Base-by-base conservation (phyloP, 208 protist species). In the Lotmaria passim region DNA sequence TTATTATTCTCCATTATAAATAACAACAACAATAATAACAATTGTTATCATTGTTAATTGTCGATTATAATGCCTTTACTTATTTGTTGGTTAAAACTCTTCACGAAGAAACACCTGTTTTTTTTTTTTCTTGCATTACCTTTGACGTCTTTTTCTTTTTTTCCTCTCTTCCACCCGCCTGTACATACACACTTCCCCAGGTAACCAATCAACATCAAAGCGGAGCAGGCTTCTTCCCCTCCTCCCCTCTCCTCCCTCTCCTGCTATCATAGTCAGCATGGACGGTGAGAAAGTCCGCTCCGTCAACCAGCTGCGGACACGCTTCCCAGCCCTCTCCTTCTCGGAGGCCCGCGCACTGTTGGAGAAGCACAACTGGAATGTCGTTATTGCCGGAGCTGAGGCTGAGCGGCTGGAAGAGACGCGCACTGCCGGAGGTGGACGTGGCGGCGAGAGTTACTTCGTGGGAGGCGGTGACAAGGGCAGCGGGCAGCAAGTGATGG, bases 401-500 rank as follows among this genome's bases (percentile, higher is more conserved):
- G 78, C 79, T 4, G 78, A 79, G 50, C 50, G 36, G 39, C 41
- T 24, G 21, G 74, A 76, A 44, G 46, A 59, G 41, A 64, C 73
- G 19, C 47, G 62, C 24, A 33, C 23, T 6, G 41, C 34, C 26
- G 53, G 24, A 12, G 39, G 57, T 24, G 30, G 39, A 7, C 66
- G 26, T 6, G 50, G 63, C 21, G 31, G 43, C 7, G 74, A 84
- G 31, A 81, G 56, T 48, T 76, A 82, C 69, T 92, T 89, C 59
- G 86, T 88, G 17, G 86, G 86, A 7, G 86, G 87, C 7, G 75
- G 73, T 7, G 71, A 65, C 28, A 68, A 77, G 14, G 82, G 79
- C 36, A 88, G 84, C 8, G 84, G 83, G 1, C 83, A 92, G 79
- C 75, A 75, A 46, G 78, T 88, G 24, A 57, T 82, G 38, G 79